phyloP scores from a whole-genome alignment of 2,329 filamentous ascomycete genomes.

The Neofusicoccum umdonicola region DNA sequence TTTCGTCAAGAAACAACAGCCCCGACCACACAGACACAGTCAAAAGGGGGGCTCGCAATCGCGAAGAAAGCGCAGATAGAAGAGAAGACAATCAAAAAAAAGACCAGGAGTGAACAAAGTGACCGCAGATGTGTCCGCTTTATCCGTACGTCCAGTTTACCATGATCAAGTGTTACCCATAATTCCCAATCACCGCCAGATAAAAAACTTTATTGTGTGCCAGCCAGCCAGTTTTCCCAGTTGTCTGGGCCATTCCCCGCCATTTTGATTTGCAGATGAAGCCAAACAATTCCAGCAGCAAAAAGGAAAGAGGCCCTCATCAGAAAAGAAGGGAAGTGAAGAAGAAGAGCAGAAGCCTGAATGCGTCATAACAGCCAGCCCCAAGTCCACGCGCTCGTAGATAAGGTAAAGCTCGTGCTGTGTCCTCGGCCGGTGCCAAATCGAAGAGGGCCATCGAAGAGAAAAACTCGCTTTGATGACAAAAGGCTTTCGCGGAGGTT shows the following conservation, averaged over 20 bases:
- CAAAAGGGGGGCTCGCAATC: neutral
- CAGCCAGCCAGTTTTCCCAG: constrained; percentile 1
- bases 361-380: neutral
- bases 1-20: constrained; percentile 17
- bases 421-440: neutral
- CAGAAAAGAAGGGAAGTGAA: neutral
- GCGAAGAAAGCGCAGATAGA: neutral
- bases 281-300: constrained; percentile 5
- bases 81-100: neutral
- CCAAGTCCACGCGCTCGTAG: neutral
- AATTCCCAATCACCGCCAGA: constrained; percentile 3
- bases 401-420: neutral
- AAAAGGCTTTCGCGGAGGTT: neutral
- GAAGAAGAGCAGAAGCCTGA: neutral
- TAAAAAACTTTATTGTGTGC: constrained; percentile 9
- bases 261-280: neutral
- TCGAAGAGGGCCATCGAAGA: neutral
- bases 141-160: neutral
- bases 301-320: neutral
- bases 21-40: neutral
- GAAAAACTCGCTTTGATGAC: neutral
- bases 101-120: neutral
- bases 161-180: neutral
- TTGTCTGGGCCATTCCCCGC: neutral
- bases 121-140: neutral